Conservation (phyloP, 305 asterid species). For the Fraxinus sp. region DNA sequence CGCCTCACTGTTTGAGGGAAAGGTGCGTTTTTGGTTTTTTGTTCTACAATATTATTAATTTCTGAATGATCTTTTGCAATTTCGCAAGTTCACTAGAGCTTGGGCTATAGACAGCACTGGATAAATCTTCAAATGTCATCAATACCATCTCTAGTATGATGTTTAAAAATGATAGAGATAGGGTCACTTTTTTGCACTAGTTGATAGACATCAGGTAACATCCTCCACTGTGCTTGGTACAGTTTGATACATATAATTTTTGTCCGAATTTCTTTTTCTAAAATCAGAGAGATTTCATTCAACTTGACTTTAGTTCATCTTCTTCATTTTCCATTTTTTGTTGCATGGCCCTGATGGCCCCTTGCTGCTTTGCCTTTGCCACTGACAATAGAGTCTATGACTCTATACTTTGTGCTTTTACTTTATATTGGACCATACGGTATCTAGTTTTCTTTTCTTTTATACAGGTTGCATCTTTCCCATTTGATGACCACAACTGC, state of each 20-base stretch:
- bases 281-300: neutral
- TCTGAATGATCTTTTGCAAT: conserved; percentile 10
- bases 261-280: neutral
- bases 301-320: neutral
- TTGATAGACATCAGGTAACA: neutral
- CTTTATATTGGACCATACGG: conserved; percentile 8
- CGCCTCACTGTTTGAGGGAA: conserved; percentile 95
- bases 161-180: conserved; percentile 4
- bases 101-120: conserved; percentile 2
- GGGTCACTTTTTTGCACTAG: conserved; percentile 3
- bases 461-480: conserved; percentile 92
- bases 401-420: neutral
- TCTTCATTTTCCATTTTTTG: neutral
- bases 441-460: conserved; percentile 26
- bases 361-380: neutral
- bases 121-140: conserved; percentile 4
- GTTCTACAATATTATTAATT: conserved; percentile 11
- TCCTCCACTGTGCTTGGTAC: neutral
- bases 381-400: neutral
- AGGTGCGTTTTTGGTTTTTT: conserved; percentile 46
- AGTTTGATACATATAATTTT: neutral
- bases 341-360: neutral
- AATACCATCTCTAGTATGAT: conserved; percentile 13
- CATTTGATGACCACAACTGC: conserved; percentile 95
- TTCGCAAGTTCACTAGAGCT: conserved; percentile 13